Base-by-base conservation (phyloP, 2,329 filamentous ascomycete genomes). In the Fusarium miscanthi region DNA sequence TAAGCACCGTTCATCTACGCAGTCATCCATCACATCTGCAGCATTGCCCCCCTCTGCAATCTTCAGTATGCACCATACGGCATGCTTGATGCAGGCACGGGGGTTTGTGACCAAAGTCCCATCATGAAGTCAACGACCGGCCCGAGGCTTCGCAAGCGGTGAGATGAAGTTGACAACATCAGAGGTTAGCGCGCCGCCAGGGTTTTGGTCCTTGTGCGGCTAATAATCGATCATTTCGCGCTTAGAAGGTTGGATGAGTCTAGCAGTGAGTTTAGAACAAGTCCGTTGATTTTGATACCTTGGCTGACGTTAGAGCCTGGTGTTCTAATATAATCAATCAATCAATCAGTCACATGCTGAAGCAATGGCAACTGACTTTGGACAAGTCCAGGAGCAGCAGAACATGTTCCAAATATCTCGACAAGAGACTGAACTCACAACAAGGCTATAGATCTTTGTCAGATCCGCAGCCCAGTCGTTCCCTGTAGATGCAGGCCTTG, bases 141-240 rank as follows among this genome's bases (percentile, higher is more conserved):
- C 48, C 66, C 59, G 53, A 74, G 52, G 61, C 45, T 66, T 59
- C 49, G 41, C 52, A 61, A 66, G 73, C 73, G 73, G 73, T 75
- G 73, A 75, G 73, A 74, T 69, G 62, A 71, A 48, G 66, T 74
- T 64, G 70, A 62, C 41, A 63, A 30, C 72, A 61, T 74, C 56
- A 72, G 35, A 56, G 40, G 51, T 38, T 74, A 74, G 69, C 66
- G 64, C 45, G 48, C 42, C 61, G 61, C 58, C 69, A 62, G 62
- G 69, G 52, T 63, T 68, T 70, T 60, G 56, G 59, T 72, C 63
- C 71, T 70, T 46, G 54, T 72, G 72, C 72, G 65, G 72, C 65
- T 74, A 70, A 67, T 74, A 61, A 67, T 67, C 63, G 41, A 42
- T 52, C 60, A 61, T 60, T 59, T 52, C 46, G 66, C 69, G 61